Conservation (phyloP, 768 basidiomycete species). For the Clavaria fumosa region DNA sequence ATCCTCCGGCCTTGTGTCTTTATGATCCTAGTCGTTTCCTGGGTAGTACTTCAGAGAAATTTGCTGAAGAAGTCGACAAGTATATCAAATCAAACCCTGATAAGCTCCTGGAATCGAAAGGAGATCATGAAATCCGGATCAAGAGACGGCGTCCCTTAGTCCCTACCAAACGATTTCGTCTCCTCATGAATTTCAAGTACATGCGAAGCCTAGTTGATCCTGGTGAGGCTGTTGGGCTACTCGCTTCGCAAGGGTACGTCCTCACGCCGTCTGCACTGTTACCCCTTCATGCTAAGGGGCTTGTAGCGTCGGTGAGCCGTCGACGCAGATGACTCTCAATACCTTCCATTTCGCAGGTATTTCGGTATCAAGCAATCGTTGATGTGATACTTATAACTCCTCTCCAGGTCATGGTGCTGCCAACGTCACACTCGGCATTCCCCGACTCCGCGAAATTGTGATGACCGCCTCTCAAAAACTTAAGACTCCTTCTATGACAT, state of each 20-base stretch:
- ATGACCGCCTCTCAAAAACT: constrained; percentile 96
- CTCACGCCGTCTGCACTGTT: too few species aligned
- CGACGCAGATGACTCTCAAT: constrained; percentile 98
- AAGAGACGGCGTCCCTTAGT: constrained; percentile 33
- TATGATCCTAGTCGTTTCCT: constrained; percentile 69
- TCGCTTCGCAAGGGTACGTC: constrained; percentile 90
- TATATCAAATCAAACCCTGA: constrained; percentile 69
- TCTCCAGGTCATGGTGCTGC: constrained; percentile 93
- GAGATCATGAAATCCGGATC: constrained; percentile 18
- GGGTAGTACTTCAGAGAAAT: constrained; percentile 86
- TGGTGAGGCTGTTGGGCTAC: constrained; percentile 93
- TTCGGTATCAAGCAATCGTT: constrained; percentile 11
- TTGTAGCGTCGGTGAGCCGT: constrained; percentile 96
- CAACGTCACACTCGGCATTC: constrained; percentile 97
- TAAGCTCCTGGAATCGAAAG: constrained; percentile 26
- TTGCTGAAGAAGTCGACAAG: constrained; percentile 62
- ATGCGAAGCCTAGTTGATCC: constrained; percentile 89
- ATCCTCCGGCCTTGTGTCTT: constrained; percentile 56
- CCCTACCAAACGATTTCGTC: constrained; percentile 46
- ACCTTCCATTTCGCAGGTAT: constrained; percentile 98
- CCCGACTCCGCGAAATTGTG: constrained; percentile 94
- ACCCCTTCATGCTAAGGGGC: too few species aligned
- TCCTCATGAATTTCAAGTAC: constrained; percentile 85
- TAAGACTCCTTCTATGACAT: constrained; percentile 94
- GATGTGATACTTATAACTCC: constrained; percentile 2